Evolutionary conservation across 2,329 filamentous ascomycete genomes (phyloP).

Genomic region (Monosporascus sp.): DNA sequence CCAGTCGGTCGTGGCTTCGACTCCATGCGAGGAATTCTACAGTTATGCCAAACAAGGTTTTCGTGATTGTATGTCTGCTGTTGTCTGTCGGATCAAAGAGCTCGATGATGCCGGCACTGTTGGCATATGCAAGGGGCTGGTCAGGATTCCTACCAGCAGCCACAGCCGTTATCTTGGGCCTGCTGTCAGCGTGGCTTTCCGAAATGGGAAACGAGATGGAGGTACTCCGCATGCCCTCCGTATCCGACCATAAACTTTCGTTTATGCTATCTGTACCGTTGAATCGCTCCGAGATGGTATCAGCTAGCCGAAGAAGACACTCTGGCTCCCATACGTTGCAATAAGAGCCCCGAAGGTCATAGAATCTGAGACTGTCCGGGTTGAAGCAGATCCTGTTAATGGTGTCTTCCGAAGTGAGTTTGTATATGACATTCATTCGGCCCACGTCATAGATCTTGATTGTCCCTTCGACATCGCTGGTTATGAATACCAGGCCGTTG

Average conservation of each 20-base stretch:
- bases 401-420: conserved; percentile 8
- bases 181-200: conserved; percentile 7
- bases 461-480: conserved; percentile 7
- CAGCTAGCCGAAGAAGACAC: conserved; percentile 11
- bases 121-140: conserved; percentile 7
- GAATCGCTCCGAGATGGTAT: background rate
- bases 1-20: conserved; percentile 4
- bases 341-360: conserved; percentile 12
- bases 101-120: conserved; percentile 8
- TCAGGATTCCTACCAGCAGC: background rate
- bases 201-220: conserved; percentile 6
- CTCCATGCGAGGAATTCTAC: conserved; percentile 6
- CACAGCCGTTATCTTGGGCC: conserved; percentile 5
- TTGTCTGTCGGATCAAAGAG: conserved; percentile 6
- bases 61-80: conserved; percentile 4
- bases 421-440: conserved; percentile 14
- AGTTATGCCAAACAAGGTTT: conserved; percentile 1
- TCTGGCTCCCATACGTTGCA: conserved; percentile 20
- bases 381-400: conserved; percentile 12
- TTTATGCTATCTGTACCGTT: conserved; percentile 1
- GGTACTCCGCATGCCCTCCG: conserved; percentile 1
- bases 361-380: conserved; percentile 12
- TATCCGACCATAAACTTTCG: conserved; percentile 2
- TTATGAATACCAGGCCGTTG: conserved; percentile 13
- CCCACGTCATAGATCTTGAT: conserved; percentile 15